Evolutionary conservation across 2,329 filamentous ascomycete genomes (phyloP), one percentile per base, ranked within the genome.

Genomic region (Zasmidium angulare): DNA sequence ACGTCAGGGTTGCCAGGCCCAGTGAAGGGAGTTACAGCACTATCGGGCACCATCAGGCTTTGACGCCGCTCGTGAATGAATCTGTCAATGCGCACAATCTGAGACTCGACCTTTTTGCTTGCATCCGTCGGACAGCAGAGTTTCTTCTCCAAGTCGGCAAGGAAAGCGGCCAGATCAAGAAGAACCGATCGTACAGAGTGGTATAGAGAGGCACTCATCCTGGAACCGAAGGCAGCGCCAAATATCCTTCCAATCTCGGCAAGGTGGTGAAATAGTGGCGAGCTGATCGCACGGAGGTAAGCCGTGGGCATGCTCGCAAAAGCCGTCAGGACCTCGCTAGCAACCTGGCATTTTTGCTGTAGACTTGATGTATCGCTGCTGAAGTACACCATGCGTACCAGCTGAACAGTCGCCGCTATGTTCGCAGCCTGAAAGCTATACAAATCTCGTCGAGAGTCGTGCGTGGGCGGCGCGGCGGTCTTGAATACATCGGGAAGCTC

Each of bases 381-480:
- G 56, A 69, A 76, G 3, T 82, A 68, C 4, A 79, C 73, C 74
- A 82, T 81, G 17, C 79, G 77, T 2, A 82, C 72, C 10, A 82
- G 73, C 60, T 80, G 78, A 9, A 80, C 62, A 0, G 80, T 82
- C 0, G 78, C 78, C 52, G 77, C 74, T 19, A 82, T 81, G 62
- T 82, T 81, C 22, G 80, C 80, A 3, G 79, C 78, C 63, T 82
- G 80, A 31, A 82, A 82, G 26, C 26, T 29, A 11, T 6, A 29
- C 26, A 29, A 29, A 29, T 29, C 26, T 29, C 26, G 26, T 29
- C 26, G 26, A 4, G 26, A 11, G 11, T 29, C 26, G 26, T 29
- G 26, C 11, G 26, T 29, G 6, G 26, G 26, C 26, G 4, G 26
- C 4, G 26, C 26, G 26, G 26, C 26, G 26, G 11, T 11, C 26